These are phyloP conservation scores for Pythium oligandrum DNA, from an alignment of 352 stramenopile species.

Conservation along the genomic window DNA sequence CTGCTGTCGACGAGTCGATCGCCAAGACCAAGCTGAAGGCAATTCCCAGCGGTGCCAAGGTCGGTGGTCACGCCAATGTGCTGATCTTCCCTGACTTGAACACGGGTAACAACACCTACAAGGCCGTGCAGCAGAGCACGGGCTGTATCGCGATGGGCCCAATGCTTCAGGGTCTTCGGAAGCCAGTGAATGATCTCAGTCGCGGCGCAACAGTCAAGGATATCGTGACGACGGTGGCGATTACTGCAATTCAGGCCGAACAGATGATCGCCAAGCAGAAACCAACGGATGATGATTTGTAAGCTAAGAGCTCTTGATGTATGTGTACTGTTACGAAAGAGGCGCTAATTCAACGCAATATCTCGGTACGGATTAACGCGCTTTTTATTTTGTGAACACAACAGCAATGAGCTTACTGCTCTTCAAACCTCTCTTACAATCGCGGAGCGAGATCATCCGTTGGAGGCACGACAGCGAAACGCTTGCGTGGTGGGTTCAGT, in stretches of 20 bases:
- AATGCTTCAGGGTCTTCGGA: constrained; percentile 85
- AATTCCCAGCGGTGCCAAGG: constrained; percentile 43
- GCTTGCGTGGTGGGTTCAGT: constrained; percentile 59
- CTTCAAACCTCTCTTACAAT: constrained; percentile 25
- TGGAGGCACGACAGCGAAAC: constrained; percentile 43
- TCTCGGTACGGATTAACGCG: too few relatives aligned
- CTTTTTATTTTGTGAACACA: too few relatives aligned
- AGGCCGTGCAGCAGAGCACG: constrained; percentile 82
- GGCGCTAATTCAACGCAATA: too few relatives aligned
- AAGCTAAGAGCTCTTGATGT: too few relatives aligned
- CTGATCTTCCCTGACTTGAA: constrained; percentile 87
- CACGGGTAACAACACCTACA: constrained; percentile 89
- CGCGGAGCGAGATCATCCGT: constrained; percentile 44
- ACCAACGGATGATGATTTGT: too few relatives aligned
- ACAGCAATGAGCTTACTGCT: too few relatives aligned
- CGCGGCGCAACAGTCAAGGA: constrained; percentile 86
- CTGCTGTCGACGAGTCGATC: constrained; percentile 68
- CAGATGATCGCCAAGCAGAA: not conserved
- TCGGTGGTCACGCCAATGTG: constrained; percentile 81
- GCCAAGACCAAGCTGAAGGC: constrained; percentile 80
- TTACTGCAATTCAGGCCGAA: constrained; percentile 84
- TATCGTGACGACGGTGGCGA: constrained; percentile 87
- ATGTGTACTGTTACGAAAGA: too few relatives aligned
- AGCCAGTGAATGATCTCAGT: constrained; percentile 87
- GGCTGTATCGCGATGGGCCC: constrained; percentile 79